Percentiles rank a stretch among this genome's conserved stretches.
These are phyloP conservation scores for Trypethelium eluteriae DNA, from an alignment of 495 filamentous ascomycete genomes.

Conservation along the genomic window DNA sequence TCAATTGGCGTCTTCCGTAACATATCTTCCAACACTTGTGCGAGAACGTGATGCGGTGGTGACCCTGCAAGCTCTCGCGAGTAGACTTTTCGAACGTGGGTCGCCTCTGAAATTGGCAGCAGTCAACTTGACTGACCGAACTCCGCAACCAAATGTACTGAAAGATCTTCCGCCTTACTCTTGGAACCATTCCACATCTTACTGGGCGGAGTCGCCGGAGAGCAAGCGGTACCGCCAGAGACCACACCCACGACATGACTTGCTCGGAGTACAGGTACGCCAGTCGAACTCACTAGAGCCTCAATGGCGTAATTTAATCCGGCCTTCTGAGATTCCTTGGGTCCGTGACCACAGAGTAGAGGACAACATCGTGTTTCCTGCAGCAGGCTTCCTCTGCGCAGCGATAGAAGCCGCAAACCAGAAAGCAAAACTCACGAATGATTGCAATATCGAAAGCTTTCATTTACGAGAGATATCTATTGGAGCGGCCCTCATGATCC, in stretches of 20 bases:
- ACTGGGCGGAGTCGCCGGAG: conserved; percentile 27
- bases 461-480: too few relatives aligned
- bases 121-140: neutral
- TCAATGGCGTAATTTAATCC: conserved; percentile 27
- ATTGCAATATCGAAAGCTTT: too few relatives aligned
- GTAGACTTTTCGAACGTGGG: neutral
- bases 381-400: conserved; percentile 38
- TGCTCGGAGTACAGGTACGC: conserved; percentile 45
- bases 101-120: neutral
- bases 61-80: neutral
- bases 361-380: conserved; percentile 37
- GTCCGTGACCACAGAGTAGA: conserved; percentile 38
- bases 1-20: neutral
- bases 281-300: conserved; percentile 44
- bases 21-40: neutral
- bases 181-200: neutral
- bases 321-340: conserved; percentile 38
- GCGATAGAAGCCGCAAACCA: conserved; percentile 33
- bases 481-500: too few relatives aligned
- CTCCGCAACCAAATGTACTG: neutral
- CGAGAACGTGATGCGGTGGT: neutral
- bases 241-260: conserved; percentile 42
- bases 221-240: conserved; percentile 43
- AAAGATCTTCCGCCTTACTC: neutral
- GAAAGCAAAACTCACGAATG: too few relatives aligned